Base-by-base conservation (phyloP, 495 filamentous ascomycete species). In the Lasiosphaeria miniovina region DNA sequence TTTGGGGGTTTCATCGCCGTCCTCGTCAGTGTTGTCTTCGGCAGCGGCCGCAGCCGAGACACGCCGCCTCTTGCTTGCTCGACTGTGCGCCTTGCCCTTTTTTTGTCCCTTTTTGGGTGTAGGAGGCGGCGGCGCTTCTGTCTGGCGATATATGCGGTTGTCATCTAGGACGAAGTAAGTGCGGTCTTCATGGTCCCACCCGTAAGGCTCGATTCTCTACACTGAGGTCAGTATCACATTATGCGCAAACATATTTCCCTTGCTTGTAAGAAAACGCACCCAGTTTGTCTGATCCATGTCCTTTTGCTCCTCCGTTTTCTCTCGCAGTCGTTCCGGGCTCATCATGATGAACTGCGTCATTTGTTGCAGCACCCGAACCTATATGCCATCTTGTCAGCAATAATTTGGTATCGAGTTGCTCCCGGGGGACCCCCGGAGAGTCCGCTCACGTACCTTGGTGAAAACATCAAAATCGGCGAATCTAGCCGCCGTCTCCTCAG, bases 161-260 rank as follows among this genome's bases (percentile, higher is more conserved):
- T 98, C 94, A 61, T 98, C 93, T 6, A 98, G 82, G 11, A 96
- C 87, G 65, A 90, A 94, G 71, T 96, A 96, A 17, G 81, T 86
- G 31, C 90, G 88, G 61, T 91, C 91, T 49, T 96, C 77, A 17
- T 80, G 77, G 73, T 98, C 94, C 81, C 88, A 96, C 9, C 94
- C 94, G 60, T 90, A 84, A 24, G 93, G 89, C 64, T 98, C 93
- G 58, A 98, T 90, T 65, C 94, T 88, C 93, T 96, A 59, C 31
- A 53, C n/a, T 65, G 75, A 68, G 35, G 41, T 65, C 46, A 61
- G 64, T 52, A 61, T 41, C n/a, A 12, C 24, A 24, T 31, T 45
- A 15, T 43, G 43, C 10, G 36, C 8, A 41, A 45, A 31, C 4
- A 35, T 9, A 15, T 11, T 38, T 4, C 36, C 35, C 49, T 31